Conservation (phyloP, 148 eudicot genomes). For the Camellia granthamiana region DNA sequence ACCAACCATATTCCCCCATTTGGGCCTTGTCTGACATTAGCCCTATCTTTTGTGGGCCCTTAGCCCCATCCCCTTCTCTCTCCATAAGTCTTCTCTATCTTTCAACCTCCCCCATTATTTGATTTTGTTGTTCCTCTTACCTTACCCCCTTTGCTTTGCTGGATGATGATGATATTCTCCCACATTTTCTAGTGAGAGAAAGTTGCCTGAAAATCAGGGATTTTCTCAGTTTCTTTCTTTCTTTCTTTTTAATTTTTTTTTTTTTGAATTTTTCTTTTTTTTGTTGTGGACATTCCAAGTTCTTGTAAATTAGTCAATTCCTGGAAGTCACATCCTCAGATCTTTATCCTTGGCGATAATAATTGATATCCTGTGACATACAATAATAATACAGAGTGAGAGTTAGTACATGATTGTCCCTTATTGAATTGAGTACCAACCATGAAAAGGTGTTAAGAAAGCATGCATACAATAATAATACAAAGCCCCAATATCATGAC, state of each 20-base stretch:
- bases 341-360: constrained; percentile 60
- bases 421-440: constrained; percentile 9
- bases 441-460: not conserved
- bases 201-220: constrained; percentile 28
- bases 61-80: constrained; percentile 1
- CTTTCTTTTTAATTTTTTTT: not conserved
- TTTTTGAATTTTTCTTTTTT: not conserved
- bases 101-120: not conserved
- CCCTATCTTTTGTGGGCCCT: constrained; percentile 4
- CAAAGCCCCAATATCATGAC: not conserved
- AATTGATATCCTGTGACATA: constrained; percentile 56
- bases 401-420: constrained; percentile 12
- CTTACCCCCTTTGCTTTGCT: not conserved
- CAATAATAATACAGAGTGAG: constrained; percentile 28
- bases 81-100: constrained; percentile 19
- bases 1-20: constrained; percentile 12
- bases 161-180: constrained; percentile 6
- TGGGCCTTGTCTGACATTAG: constrained; percentile 17
- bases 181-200: not conserved
- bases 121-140: constrained; percentile 1
- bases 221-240: not conserved
- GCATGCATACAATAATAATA: not conserved
- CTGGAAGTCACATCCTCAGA: constrained; percentile 43
- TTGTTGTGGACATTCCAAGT: not conserved
- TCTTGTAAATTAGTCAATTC: not conserved